These are phyloP conservation scores for Termitomyces sp. DNA, from an alignment of 768 basidiomycete species.

Conservation along the genomic window DNA sequence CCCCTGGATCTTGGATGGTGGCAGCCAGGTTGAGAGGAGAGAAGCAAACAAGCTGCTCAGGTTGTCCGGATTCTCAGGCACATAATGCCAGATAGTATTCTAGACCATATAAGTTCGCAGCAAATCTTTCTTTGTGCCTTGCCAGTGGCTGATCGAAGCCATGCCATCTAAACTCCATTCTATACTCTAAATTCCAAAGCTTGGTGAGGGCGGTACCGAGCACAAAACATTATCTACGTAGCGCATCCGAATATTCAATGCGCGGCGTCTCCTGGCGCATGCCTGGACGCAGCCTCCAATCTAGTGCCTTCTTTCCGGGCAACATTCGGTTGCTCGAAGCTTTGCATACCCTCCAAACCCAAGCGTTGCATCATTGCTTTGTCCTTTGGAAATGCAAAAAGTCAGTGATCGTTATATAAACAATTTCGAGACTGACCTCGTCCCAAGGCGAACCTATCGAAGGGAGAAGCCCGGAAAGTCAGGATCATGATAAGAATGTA, in stretches of 20 bases:
- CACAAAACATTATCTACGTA: slow-evolving; percentile 5
- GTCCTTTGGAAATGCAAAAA: slow-evolving; percentile 43
- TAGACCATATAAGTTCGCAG: slow-evolving; percentile 1
- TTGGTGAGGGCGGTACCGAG: slow-evolving; percentile 11
- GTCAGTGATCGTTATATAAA: slow-evolving; percentile 2
- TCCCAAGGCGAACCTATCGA: slow-evolving; percentile 86
- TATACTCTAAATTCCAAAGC: not conserved
- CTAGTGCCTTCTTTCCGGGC: slow-evolving; percentile 45
- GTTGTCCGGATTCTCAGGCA: slow-evolving; percentile 11
- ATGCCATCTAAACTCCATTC: not conserved
- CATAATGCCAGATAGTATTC: not conserved
- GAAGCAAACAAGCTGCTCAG: slow-evolving; percentile 4
- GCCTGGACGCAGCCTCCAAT: slow-evolving; percentile 11
- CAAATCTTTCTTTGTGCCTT: slow-evolving; percentile 1
- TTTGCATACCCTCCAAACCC: slow-evolving; percentile 89
- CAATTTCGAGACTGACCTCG: slow-evolving; percentile 47
- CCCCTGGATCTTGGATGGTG: not conserved
- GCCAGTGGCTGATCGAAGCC: not conserved
- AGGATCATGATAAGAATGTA: slow-evolving; percentile 8
- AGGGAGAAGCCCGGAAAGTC: slow-evolving; percentile 5
- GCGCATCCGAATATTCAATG: not conserved
- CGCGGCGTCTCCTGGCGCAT: not conserved
- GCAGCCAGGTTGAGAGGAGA: slow-evolving; percentile 3
- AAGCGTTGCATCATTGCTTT: slow-evolving; percentile 91
- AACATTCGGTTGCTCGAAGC: slow-evolving; percentile 73